These are phyloP conservation scores for Fibroporia radiculosa DNA, from an alignment of 768 basidiomycete species.

Conservation along the genomic window DNA sequence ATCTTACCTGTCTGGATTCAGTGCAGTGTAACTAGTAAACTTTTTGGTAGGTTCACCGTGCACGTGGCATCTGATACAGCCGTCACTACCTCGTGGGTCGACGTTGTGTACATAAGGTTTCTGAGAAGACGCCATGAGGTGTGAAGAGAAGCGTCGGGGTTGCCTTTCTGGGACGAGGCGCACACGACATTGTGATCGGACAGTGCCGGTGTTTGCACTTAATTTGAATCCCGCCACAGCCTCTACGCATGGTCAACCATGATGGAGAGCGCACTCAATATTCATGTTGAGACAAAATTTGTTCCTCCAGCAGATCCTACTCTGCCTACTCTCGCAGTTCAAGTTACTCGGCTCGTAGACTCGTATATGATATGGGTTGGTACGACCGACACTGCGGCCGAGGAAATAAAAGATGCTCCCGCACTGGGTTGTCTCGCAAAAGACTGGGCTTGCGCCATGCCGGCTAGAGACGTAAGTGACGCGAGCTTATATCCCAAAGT, in stretches of 20 bases:
- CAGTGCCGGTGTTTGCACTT: not conserved
- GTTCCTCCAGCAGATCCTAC: slow-evolving; percentile 42
- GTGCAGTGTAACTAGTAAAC: slow-evolving; percentile 22
- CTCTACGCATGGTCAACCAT: not conserved
- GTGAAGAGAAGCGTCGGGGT: not conserved
- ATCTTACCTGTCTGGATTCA: slow-evolving; percentile 31
- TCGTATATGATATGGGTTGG: slow-evolving; percentile 85
- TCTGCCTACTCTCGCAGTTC: slow-evolving; percentile 53
- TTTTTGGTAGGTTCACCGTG: slow-evolving; percentile 19
- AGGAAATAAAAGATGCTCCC: slow-evolving; percentile 38
- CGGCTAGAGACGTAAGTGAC: slow-evolving; percentile 31
- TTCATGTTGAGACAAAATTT: slow-evolving; percentile 41
- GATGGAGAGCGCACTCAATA: slow-evolving; percentile 10
- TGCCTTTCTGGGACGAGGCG: not conserved
- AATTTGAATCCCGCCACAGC: not conserved
- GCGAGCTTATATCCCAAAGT: not conserved
- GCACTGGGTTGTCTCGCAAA: slow-evolving; percentile 49
- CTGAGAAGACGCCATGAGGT: not conserved
- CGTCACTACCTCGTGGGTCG: slow-evolving; percentile 21
- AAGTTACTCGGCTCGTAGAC: slow-evolving; percentile 57
- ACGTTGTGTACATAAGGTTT: slow-evolving; percentile 4
- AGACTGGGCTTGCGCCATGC: slow-evolving; percentile 86
- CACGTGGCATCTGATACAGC: slow-evolving; percentile 27
- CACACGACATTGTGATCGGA: not conserved
- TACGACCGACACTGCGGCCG: slow-evolving; percentile 39